phyloP scores from a whole-genome alignment of 805 yeast species.

The Zygosaccharomyces bailii region DNA sequence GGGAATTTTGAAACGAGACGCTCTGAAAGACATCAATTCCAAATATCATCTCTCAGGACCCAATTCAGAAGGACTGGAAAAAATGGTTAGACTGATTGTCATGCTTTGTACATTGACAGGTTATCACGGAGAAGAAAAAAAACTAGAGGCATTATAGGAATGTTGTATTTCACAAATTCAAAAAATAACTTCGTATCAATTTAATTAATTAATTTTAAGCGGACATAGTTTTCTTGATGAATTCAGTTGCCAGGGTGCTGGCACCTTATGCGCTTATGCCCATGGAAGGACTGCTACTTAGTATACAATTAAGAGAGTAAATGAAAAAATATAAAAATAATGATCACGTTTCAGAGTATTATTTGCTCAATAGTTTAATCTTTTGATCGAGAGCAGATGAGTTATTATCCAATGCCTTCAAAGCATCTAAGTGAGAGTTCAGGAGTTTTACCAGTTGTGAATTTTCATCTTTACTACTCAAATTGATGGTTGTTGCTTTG shows the following conservation, averaged over 20 bases:
- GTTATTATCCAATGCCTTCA: slow-evolving; percentile 79
- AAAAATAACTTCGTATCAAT: neutral
- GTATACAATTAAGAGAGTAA: neutral
- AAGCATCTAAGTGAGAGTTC: slow-evolving; percentile 84
- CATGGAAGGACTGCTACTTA: neutral
- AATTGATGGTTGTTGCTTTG: slow-evolving; percentile 45
- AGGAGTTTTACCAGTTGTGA: slow-evolving; percentile 75
- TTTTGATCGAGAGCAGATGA: slow-evolving; percentile 67
- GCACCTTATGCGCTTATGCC: neutral
- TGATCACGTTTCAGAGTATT: neutral
- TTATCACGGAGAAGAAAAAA: slow-evolving; percentile 37
- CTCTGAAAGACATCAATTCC: slow-evolving; percentile 34
- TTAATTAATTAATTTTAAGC: neutral
- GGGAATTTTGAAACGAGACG: slow-evolving; percentile 61
- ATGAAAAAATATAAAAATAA: neutral
- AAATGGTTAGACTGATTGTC: slow-evolving; percentile 54
- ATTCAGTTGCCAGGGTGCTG: neutral
- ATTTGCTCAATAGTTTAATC: slow-evolving; percentile 40
- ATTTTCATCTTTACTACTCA: slow-evolving; percentile 37
- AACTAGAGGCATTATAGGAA: neutral
- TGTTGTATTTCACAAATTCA: no score
- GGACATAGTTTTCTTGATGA: no score
- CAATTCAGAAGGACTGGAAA: slow-evolving; percentile 42
- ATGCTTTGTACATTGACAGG: slow-evolving; percentile 50
- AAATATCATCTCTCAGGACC: slow-evolving; percentile 25